Evolutionary conservation across 78 protist species (phyloP).

Genomic region (Dictyostelium intermedium): DNA sequence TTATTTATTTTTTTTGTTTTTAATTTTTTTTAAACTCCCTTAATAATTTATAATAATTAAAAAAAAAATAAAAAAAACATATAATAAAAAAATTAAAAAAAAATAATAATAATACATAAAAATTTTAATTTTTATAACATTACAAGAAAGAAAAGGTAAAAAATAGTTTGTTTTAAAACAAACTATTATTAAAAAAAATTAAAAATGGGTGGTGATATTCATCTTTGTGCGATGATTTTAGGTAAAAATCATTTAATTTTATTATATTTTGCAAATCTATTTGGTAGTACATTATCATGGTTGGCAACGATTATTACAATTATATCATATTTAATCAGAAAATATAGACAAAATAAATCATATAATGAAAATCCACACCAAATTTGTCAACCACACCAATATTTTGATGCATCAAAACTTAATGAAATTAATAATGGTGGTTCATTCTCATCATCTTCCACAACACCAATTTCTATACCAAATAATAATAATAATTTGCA

Average conservation of each 20-base stretch:
- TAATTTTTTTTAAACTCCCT: neutral
- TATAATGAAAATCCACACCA: neutral
- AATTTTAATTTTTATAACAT: no score
- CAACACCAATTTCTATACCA: neutral
- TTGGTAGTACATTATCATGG: conserved; percentile 4
- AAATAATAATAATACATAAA: no score
- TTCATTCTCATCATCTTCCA: neutral
- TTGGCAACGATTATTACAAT: neutral
- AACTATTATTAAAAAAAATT: no score
- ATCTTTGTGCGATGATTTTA: neutral
- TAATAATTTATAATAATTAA: no score
- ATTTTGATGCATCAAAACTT: neutral
- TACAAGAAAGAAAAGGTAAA: no score
- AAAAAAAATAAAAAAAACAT: no score
- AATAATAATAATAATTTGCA: neutral
- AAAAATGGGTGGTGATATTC: conserved; percentile 43
- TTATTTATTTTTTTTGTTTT: no score
- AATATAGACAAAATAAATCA: neutral
- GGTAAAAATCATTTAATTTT: neutral
- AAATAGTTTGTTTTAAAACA: no score
- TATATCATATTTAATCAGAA: neutral
- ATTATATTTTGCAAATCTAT: conserved; percentile 4
- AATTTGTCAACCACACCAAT: neutral
- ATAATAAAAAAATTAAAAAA: no score
- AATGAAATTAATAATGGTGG: neutral